A percentile compares a stretch with the other conserved stretches of the same genome.
Conservation (phyloP, 208 protist species). For the Trypanosoma melophagium region DNA sequence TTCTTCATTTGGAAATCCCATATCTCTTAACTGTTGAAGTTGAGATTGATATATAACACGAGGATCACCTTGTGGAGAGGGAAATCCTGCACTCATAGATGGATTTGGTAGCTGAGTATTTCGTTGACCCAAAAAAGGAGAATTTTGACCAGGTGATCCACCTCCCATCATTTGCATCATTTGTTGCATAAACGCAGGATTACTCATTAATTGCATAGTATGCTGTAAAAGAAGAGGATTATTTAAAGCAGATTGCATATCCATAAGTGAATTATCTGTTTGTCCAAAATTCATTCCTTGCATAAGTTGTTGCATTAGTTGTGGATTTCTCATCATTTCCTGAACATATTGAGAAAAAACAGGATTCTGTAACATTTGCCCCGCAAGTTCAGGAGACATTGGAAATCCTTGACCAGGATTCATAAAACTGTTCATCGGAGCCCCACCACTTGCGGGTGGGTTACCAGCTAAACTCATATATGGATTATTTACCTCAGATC, state of each 20-base stretch:
- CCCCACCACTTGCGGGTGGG: conserved; percentile 24
- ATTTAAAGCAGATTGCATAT: conserved; percentile 16
- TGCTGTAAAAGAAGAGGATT: conserved; percentile 50
- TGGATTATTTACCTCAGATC: conserved; percentile 42
- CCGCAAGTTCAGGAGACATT: conserved; percentile 16
- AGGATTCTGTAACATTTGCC: conserved; percentile 70
- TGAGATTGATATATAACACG: conserved; percentile 84
- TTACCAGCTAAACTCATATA: conserved; percentile 67
- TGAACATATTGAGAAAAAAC: conserved; percentile 62
- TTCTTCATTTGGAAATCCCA: conserved; percentile 93
- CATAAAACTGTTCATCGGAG: neutral
- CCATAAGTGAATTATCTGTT: conserved; percentile 31
- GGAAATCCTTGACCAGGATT: conserved; percentile 5
- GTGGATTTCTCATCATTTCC: conserved; percentile 56
- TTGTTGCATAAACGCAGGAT: conserved; percentile 39
- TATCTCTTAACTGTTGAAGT: conserved; percentile 87
- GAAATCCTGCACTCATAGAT: conserved; percentile 9
- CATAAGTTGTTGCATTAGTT: conserved; percentile 65
- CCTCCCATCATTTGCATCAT: conserved; percentile 31
- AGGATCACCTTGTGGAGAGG: conserved; percentile 59
- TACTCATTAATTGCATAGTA: conserved; percentile 63
- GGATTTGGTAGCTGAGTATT: conserved; percentile 9
- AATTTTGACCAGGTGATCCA: conserved; percentile 3
- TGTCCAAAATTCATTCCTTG: conserved; percentile 35
- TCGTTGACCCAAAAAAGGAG: conserved; percentile 24